Evolutionary conservation across 768 basidiomycete genomes (phyloP).

Genomic region (Tulasnella sp.): DNA sequence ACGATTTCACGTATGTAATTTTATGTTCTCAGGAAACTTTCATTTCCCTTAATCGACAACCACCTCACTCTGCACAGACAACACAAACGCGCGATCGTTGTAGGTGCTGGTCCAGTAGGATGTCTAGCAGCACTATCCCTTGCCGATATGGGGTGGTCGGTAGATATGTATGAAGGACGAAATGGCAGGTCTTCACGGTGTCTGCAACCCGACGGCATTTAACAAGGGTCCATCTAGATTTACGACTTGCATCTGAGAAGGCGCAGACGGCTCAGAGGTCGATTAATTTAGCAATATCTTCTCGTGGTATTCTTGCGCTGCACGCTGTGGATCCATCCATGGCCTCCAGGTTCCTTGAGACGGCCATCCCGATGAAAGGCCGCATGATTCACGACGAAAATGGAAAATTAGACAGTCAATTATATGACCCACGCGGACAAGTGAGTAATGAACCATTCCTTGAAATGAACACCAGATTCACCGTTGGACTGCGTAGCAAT

Average conservation of each 20-base stretch:
- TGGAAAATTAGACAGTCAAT: conserved; percentile 66
- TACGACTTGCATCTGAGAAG: conserved; percentile 58
- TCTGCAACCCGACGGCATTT: conserved; percentile 5
- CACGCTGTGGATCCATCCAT: conserved; percentile 60
- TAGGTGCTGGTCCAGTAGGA: conserved; percentile 88
- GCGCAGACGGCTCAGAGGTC: conserved; percentile 62
- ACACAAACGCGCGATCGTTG: conserved; percentile 21
- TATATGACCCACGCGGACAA: conserved; percentile 76
- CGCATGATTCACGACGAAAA: conserved; percentile 81
- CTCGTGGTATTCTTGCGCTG: conserved; percentile 81
- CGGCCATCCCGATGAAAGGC: conserved; percentile 86
- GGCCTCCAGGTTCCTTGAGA: conserved; percentile 55
- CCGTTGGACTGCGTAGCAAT: conserved; percentile 33
- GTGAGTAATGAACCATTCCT: conserved; percentile 32
- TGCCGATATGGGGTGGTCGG: conserved; percentile 74
- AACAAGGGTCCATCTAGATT: conserved; percentile 34
- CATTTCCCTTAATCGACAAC: too few species aligned
- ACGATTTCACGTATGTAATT: too few species aligned
- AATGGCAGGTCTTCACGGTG: conserved; percentile 38
- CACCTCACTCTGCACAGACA: too few species aligned
- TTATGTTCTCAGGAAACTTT: too few species aligned
- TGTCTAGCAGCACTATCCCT: conserved; percentile 79
- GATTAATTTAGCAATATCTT: conserved; percentile 92
- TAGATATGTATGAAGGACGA: conserved; percentile 67
- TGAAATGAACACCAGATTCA: neutral